Evolutionary conservation across 1,284 basidiomycete species (phyloP), one percentile per base, ranked within the genome.

Genomic region (Rugosomyces carneus): DNA sequence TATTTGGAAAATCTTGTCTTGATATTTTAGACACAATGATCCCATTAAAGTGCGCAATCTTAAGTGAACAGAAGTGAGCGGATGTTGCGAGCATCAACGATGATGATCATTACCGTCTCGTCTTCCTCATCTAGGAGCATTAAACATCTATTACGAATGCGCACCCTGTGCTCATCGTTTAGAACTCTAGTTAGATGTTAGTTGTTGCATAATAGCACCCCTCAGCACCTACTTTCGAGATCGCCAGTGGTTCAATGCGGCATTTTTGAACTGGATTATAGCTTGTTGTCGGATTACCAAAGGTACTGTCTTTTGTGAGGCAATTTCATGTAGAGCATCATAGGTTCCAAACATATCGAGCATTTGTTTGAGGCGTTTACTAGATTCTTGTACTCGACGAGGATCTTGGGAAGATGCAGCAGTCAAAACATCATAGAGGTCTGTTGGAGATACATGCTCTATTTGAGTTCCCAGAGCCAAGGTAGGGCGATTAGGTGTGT

Each of bases 241-340:
- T 58, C 73, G 71, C 87, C 87, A 90, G 54, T 84, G 80, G 42
- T 64, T 65, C 3, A 79, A 57, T 5, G 78, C 81, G 1, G 72
- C 69, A 53, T 90, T 90, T 63, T 90, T 90, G 64, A 89, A 84
- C 57, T 89, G 87, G 47, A 90, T 87, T 52, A 89, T 87, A 34
- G 81, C 76, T 57, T 84, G 81, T 56, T 86, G 79, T 35, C 87
- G 78, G 38, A 88, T 72, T n/a, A 66, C 66, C 21, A 86, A 60
- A 13, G 84, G 78, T 13, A 81, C 61, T 1, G 70, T 63, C 52
- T 64, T 68, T 55, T 79, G 73, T 26, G 76, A 68, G 23, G 86
- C 82, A 60, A 90, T 87, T 53, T 80, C 75, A 53, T 84, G 78
- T 37, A 90, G 67, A n/a, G 73, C 73, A 57, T 85, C 78, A 57